Base-by-base conservation (phyloP, 176 grass and related monocot genomes). In the Oryza meridionalis region DNA sequence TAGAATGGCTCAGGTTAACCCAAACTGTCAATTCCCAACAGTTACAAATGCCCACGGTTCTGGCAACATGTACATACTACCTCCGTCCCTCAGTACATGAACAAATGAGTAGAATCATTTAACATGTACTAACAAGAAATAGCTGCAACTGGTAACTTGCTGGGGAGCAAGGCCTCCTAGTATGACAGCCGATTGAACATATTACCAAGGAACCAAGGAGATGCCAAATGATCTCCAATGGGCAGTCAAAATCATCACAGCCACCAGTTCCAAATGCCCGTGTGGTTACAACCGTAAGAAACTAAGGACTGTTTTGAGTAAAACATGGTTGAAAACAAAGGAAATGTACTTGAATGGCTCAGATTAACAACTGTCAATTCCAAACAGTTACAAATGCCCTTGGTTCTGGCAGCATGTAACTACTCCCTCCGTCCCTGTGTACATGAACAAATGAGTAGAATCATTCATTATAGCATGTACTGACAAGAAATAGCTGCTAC, bases 101-200 rank as follows among this genome's bases (percentile, higher is more conserved):
- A 76, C 27, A 53, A 75, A 24, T 2, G 1, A 7, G 61, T 51
- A 51, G 45, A 67, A 68, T 7, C 29, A 25, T 77, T 13, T 61
- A 84, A 55, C 19, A 76, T 53, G 78, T 27, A 55, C 55, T 7
- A 42, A 55, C 46, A 70, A 58, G 9, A 69, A 55, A 37, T 38
- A 12, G 32, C 9, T 70, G 47, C 47, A 27, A 71, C 79, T 62
- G 35, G 80, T 59, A 58, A 27, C n/a, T 84, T 84, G 63, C 65
- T 58, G n/a, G 22, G 31, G 64, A 53, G 44, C 63, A 58, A 69
- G n/a, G 4, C 43, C 10, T 33, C 43, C 43, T 51, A n/a, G 42
- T 13, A 32, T 35, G 16, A 72, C 72, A 83, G 29, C 59, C 49
- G 35, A 75, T 12, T 75, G 71, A 66, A 75, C 29, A 5, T 16